Base-by-base conservation (phyloP, 2,329 filamentous ascomycete species). In the Monilinia fructicola region DNA sequence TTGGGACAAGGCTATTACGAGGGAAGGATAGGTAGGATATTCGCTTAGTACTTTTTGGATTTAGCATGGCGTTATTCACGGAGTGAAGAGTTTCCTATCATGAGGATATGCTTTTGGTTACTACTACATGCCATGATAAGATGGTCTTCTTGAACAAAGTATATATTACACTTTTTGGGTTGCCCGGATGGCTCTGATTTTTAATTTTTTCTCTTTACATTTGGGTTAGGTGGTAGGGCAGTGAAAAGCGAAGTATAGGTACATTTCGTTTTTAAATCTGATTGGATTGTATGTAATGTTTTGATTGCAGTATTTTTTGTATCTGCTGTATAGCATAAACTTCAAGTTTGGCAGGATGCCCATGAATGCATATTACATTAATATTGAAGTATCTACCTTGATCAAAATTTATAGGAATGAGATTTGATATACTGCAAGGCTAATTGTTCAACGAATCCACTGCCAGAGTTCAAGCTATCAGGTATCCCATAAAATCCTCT, bases 11-110 rank as follows among this genome's bases (percentile, higher is more conserved):
- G 46, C 55, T 66, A 60, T 21, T 35, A 54, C n/a, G 54, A 12
- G 44, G 62, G 52, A 65, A 38, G 54, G 38, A 65, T 26, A 54
- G 60, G 63, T 26, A 54, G 60, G 63, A 62, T 54, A 44, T 62
- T 38, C 26, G 26, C 40, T 50, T 26, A 54, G 46, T 54, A 54
- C 26, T 58, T 52, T 26, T 67, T 67, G 48, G 35, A 31, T 48
- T 54, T 67, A 67, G 35, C 35, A 62, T 44, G 64, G 55, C 55
- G 55, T 66, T 62, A 50, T 38, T 21, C 11, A 31, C 31, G 52
- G 31, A 52, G 40, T 50, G 26, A 50, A 61, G 31, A 6, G 7
- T 14, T 50, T 52, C n/a, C 44, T 50, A 18, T 26, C 11, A 4
- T 12, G 21, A 23, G 58, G 58, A 50, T 40, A 21, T 21, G 44